Evolutionary conservation across 108 stramenopile genomes (phyloP).

Genomic region (Mayamaea pseudoterrestris): DNA sequence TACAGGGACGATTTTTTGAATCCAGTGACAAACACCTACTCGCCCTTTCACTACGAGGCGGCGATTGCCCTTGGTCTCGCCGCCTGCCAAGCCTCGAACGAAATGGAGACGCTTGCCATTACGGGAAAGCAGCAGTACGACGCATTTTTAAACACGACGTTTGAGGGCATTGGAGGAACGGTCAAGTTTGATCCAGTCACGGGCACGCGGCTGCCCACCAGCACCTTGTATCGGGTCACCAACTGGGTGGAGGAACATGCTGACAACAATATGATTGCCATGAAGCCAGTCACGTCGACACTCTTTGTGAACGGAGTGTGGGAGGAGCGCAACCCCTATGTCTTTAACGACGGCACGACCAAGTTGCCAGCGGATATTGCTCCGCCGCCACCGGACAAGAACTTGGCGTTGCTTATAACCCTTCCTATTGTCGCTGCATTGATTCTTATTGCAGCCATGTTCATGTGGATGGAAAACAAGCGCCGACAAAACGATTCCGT

Average conservation of each 20-base stretch:
- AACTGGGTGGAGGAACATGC: conserved; percentile 14
- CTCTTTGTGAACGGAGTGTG: conserved; percentile 25
- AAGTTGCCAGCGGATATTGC: conserved; percentile 23
- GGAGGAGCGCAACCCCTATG: conserved; percentile 11
- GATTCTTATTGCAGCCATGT: background rate
- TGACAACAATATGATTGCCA: background rate
- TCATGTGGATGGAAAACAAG: conserved; percentile 12
- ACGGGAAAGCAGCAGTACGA: conserved; percentile 25
- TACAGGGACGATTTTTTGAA: conserved; percentile 3
- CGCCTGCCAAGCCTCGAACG: conserved; percentile 5
- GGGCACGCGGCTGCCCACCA: conserved; percentile 24
- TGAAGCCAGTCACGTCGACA: conserved; percentile 12
- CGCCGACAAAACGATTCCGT: conserved; percentile 20
- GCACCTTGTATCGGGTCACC: conserved; percentile 21
- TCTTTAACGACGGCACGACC: conserved; percentile 31
- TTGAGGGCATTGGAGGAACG: conserved; percentile 25
- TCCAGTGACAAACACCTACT: background rate
- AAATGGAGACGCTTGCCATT: conserved; percentile 5
- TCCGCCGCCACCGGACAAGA: background rate
- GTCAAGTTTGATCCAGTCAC: conserved; percentile 25
- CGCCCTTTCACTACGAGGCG: conserved; percentile 7
- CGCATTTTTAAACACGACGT: conserved; percentile 11
- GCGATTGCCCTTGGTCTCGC: conserved; percentile 12
- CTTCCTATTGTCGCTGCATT: too few species aligned
- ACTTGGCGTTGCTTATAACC: background rate